phyloP scores from a whole-genome alignment of 2,329 filamentous ascomycete genomes.

The Botrytis galanthina region DNA sequence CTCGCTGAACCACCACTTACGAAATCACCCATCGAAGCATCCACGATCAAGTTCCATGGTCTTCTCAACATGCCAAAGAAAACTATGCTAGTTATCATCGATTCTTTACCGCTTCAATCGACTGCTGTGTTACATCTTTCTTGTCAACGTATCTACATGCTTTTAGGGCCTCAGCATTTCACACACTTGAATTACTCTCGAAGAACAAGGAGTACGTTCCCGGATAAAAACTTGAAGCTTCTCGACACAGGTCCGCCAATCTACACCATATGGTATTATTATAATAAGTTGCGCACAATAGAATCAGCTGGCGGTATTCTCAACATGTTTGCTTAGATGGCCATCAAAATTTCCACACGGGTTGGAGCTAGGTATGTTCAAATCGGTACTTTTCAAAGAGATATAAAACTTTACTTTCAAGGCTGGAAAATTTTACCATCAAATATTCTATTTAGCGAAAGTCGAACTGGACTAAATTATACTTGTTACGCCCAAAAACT shows the following conservation, averaged over 20 bases:
- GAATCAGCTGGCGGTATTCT: background rate
- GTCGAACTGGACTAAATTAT: background rate
- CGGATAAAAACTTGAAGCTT: background rate
- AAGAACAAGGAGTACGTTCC: background rate
- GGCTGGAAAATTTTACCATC: background rate
- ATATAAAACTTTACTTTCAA: background rate
- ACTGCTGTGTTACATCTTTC: conserved; percentile 22
- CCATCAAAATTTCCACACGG: background rate
- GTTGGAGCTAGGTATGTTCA: background rate
- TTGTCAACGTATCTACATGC: conserved; percentile 21
- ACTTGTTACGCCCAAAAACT: background rate
- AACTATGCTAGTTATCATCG: conserved; percentile 19
- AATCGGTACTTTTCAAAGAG: background rate
- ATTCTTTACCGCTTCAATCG: conserved; percentile 22
- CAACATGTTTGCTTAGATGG: background rate
- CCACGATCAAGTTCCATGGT: conserved; percentile 17
- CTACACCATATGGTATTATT: background rate
- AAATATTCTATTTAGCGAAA: background rate
- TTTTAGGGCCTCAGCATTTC: conserved; percentile 17
- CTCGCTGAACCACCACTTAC: background rate
- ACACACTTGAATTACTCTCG: background rate
- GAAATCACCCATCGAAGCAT: background rate
- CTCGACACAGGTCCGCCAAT: background rate
- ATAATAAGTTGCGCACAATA: background rate
- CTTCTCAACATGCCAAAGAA: conserved; percentile 22